Evolutionary conservation across 1,284 basidiomycete species (phyloP).

Genomic region (Ustilago trichophora): DNA sequence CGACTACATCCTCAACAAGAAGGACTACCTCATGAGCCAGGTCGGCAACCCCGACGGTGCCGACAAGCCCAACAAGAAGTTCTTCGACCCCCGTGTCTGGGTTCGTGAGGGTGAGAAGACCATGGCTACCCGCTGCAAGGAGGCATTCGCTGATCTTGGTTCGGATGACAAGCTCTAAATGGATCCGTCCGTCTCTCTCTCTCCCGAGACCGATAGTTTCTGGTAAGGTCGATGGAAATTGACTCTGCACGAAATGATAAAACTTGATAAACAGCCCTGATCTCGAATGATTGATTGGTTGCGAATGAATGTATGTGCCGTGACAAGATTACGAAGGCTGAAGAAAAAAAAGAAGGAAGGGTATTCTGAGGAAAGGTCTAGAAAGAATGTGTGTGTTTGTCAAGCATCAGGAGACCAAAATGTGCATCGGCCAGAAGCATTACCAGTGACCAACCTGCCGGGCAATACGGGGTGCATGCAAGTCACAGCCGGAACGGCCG

Average conservation of each 20-base stretch:
- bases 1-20: conserved; percentile 66
- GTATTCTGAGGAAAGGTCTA: neutral
- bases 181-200: neutral
- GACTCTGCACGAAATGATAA: no score
- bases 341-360: neutral
- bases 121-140: conserved; percentile 83
- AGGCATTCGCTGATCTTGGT: conserved; percentile 88
- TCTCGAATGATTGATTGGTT: neutral
- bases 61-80: conserved; percentile 67
- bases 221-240: no score
- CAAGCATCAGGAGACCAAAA: conserved; percentile 48
- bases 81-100: conserved; percentile 79
- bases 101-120: conserved; percentile 99
- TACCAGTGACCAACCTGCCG: conserved; percentile 53
- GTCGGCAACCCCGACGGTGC: conserved; percentile 66
- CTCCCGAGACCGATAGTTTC: no score
- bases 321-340: neutral
- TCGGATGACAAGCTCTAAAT: conserved; percentile 58
- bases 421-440: conserved; percentile 56
- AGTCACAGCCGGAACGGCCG: conserved; percentile 63
- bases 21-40: conserved; percentile 65
- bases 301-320: neutral
- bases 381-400: neutral
- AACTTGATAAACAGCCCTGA: neutral
- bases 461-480: conserved; percentile 55